Evolutionary conservation across 371 early-diverging fungal species (phyloP), one percentile per base, ranked within the genome.

Genomic region (Cokeromyces recurvatus): DNA sequence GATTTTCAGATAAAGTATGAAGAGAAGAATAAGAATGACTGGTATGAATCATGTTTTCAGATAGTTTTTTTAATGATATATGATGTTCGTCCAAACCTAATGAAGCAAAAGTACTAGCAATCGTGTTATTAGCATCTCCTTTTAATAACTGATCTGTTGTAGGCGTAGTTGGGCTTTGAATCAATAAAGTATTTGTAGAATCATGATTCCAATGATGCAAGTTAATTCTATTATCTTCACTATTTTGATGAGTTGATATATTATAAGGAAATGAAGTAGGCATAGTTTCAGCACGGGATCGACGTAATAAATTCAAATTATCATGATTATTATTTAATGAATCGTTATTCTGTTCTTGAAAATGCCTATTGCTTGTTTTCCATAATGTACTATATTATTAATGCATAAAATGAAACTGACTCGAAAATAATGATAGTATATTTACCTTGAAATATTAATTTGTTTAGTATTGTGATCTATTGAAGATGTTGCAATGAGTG

Each of bases 221-320:
- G 12, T 43, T 32, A 2, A 11, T 34, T 2, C 27, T 27, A 29
- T 29, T 24, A 29, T 17, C 16, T 2, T 16, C n/a, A 20, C 38
- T 29, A 29, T 5, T 29, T 29, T 20, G 21, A 16, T 29, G 11
- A 16, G n/a, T 43, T 32, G 24, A 11, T 66, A 60, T 36, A 62
- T 57, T 41, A 59, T 72, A 47, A 43, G 74, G 52, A 43, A 79
- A 67, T n/a, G n/a, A n/a, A n/a, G 84, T 81, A 8, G 83, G 82
- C 55, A 87, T 72, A 12, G 87, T 87, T 50, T 85, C 87, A 12
- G 87, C 85, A 40, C 87, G 70, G 38, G 85, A 70, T n/a, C 87
- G 67, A 27, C 85, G 14, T 23, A 21, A 14, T 21, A 23, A 20
- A 21, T 12, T 23, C 15, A 23, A 7, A 12, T 38, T 2, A 11